Conservation (phyloP, 768 basidiomycete species). For the Collybia mongolica region DNA sequence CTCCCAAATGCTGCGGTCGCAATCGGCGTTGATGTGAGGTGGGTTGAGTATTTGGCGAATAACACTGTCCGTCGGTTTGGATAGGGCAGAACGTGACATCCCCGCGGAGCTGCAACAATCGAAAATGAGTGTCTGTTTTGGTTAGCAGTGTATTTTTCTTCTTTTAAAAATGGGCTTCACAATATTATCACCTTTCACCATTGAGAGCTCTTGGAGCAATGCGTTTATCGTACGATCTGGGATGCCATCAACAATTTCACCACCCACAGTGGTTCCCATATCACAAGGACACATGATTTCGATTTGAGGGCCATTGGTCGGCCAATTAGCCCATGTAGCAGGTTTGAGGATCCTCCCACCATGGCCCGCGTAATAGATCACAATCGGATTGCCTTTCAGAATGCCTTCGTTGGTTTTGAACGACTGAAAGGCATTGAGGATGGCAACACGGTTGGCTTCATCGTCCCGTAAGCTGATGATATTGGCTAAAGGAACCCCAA, state of each 20-base stretch:
- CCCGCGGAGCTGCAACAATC: constrained; percentile 8
- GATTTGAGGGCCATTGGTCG: background rate
- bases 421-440: background rate
- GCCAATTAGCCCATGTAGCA: background rate
- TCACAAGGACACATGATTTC: constrained; percentile 10
- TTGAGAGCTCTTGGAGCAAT: background rate
- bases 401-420: constrained; percentile 1
- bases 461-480: constrained; percentile 2
- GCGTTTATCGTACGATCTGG: constrained; percentile 2
- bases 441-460: constrained; percentile 2
- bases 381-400: constrained; percentile 3
- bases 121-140: constrained; percentile 8
- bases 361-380: constrained; percentile 13
- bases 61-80: no score
- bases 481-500: background rate
- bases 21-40: background rate
- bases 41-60: no score
- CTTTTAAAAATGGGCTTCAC: background rate
- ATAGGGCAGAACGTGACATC: no score
- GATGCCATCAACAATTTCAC: background rate
- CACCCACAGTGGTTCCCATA: background rate
- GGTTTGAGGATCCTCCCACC: background rate
- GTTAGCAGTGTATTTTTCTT: background rate
- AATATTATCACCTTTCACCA: constrained; percentile 9
- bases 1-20: background rate